phyloP scores from a whole-genome alignment of 805 yeast genomes.

The Barnettozyma siamensis region DNA sequence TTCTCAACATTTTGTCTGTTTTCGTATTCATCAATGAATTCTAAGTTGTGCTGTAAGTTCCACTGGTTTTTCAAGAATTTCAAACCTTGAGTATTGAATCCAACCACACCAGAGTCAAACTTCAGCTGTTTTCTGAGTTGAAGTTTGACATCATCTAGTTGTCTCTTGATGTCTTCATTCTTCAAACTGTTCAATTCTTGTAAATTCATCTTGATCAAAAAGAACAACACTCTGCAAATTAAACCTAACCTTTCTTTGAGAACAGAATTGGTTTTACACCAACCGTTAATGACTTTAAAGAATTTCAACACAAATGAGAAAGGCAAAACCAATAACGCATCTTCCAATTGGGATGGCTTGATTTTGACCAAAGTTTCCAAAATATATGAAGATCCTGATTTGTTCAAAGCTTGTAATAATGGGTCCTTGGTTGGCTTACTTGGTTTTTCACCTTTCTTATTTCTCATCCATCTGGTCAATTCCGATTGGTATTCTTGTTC shows the following conservation, averaged over 20 bases:
- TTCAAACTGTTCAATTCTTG: constrained; percentile 71
- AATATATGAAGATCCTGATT: constrained; percentile 73
- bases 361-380: constrained; percentile 65
- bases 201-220: constrained; percentile 67
- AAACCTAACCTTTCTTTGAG: constrained; percentile 49
- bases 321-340: constrained; percentile 86
- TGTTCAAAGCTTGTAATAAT: constrained; percentile 64
- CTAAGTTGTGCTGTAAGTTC: constrained; percentile 67
- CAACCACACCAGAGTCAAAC: constrained; percentile 53
- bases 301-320: constrained; percentile 74
- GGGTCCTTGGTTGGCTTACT: constrained; percentile 60
- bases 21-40: constrained; percentile 65
- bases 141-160: constrained; percentile 55
- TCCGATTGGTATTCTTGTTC: constrained; percentile 43
- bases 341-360: constrained; percentile 82
- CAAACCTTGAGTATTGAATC: constrained; percentile 81
- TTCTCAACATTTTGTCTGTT: constrained; percentile 48
- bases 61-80: constrained; percentile 70
- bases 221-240: constrained; percentile 71
- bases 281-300: constrained; percentile 65
- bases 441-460: constrained; percentile 44
- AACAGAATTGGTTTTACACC: constrained; percentile 51
- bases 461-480: constrained; percentile 35
- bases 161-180: constrained; percentile 57
- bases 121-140: constrained; percentile 55